Base-by-base conservation (phyloP, 1,284 basidiomycete genomes). In the Moesziomyces globuligerus region DNA sequence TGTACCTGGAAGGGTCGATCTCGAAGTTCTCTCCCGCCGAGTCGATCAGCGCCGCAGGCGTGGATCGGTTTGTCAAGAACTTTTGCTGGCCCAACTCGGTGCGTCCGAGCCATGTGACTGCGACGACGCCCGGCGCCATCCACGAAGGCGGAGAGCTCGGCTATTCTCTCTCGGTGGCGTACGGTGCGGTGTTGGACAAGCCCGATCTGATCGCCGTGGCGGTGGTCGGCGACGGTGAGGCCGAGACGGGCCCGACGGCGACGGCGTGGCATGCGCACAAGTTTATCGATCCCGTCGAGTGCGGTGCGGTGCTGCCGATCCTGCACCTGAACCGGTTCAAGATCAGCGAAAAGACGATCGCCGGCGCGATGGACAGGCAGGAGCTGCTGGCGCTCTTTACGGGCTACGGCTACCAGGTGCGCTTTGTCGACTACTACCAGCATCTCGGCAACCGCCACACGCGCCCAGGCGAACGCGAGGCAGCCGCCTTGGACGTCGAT, bases 211-310 rank as follows among this genome's bases (percentile, higher is more conserved):
- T 94, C 70, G 88, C 90, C 17, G 86, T 89, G 43, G 91, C 89
- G 64, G 86, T 94, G 34, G 85, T 94, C 20, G 93, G 92, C 32
- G 92, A 94, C 67, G 92, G 93, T 32, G 93, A 94, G 84, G 89
- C 89, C 21, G 92, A 94, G 84, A 91, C 91, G 1, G 92, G 37
- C 24, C 43, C 58, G 20, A 66, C 70, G 11, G 49, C 37, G 25
- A 85, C 86, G 7, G 90, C 90, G 1, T 93, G 91, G 90, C 90
- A 92, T 78, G 89, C 86, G 2, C 90, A 87, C 87, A 94, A 86
- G 85, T 95, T 90, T 81, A 88, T 94, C 78, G 91, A 94, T 79
- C 92, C 93, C n/a, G 87, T 87, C n/a, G 91, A 93, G 83, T 90
- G 89, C 8, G 92, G 93, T 21, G 92, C 92, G 0, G 91, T 94